Percentiles rank a stretch among this genome's conserved stretches.
These are phyloP conservation scores for Phanerochaete sordida DNA, from an alignment of 768 basidiomycete species.

Conservation along the genomic window DNA sequence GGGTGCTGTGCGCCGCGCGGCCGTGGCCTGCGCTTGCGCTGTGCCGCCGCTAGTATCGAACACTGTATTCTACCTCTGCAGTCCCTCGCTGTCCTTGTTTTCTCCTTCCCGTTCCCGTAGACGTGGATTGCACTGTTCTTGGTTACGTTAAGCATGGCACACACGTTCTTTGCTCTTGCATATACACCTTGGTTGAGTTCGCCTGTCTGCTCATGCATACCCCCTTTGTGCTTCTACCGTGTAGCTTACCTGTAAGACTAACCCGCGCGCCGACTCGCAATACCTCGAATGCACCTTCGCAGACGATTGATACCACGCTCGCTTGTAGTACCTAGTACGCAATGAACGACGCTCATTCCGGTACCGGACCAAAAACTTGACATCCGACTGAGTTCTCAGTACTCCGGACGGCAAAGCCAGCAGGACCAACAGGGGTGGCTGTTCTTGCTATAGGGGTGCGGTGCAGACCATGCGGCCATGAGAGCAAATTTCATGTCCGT, in stretches of 20 bases:
- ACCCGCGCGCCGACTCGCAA: background rate
- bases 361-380: too few species aligned
- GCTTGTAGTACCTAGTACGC: background rate
- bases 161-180: constrained; percentile 22
- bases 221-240: background rate
- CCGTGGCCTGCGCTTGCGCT: background rate
- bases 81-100: constrained; percentile 5
- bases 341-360: background rate
- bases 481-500: too few species aligned
- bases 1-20: background rate
- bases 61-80: background rate
- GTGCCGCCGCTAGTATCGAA: background rate
- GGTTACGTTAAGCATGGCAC: background rate
- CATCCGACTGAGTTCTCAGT: too few species aligned
- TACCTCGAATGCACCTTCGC: background rate
- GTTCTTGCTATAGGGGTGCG: too few species aligned
- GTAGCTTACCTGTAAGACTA: constrained; percentile 9
- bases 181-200: background rate
- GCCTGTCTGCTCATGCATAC: background rate
- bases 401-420: too few species aligned
- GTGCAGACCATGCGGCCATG: too few species aligned
- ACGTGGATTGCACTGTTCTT: background rate
- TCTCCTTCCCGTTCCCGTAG: background rate
- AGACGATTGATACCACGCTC: background rate
- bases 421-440: too few species aligned